Evolutionary conservation across 106 monocot genomes (phyloP).

Genomic region (Xerophyta viscosa): DNA sequence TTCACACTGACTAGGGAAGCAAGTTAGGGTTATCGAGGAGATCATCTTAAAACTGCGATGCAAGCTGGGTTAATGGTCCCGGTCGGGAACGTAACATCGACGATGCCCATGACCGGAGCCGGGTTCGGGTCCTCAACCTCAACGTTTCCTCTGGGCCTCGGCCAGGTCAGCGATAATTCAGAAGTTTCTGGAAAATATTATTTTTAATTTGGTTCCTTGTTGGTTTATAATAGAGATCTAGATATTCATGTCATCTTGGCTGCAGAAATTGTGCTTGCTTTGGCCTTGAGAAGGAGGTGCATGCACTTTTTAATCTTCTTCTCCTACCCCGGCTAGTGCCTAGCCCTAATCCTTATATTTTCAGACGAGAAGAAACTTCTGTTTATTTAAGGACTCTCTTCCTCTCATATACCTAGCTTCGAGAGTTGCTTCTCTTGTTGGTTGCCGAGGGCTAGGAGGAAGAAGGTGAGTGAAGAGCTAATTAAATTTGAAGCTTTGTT

Average conservation of each 20-base stretch:
- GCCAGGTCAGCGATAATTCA: conserved; percentile 14
- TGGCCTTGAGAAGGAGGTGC: too few species aligned
- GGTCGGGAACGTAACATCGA: conserved; percentile 16
- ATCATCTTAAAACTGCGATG: conserved; percentile 11
- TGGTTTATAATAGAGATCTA: too few species aligned
- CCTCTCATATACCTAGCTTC: too few species aligned
- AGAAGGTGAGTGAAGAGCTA: not conserved
- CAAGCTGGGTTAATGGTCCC: conserved; percentile 32
- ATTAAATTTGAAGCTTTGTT: not conserved
- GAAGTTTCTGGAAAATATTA: too few species aligned
- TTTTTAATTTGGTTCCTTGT: too few species aligned
- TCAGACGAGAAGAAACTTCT: not conserved
- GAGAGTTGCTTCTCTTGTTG: not conserved
- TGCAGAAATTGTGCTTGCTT: too few species aligned
- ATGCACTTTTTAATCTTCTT: not conserved
- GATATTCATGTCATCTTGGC: too few species aligned
- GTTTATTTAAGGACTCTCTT: not conserved
- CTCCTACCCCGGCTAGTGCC: not conserved
- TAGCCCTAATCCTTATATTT: not conserved
- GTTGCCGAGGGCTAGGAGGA: not conserved
- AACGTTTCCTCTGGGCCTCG: conserved; percentile 3
- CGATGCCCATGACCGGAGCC: conserved; percentile 3
- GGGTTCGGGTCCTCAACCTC: conserved; percentile 14
- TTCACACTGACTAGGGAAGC: too few species aligned
- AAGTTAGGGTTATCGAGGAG: conserved; percentile 14